Percentiles rank a stretch among this genome's conserved stretches.
phyloP scores from a whole-genome alignment of 164 flowering plant genomes.

The Hamamelis virginiana region DNA sequence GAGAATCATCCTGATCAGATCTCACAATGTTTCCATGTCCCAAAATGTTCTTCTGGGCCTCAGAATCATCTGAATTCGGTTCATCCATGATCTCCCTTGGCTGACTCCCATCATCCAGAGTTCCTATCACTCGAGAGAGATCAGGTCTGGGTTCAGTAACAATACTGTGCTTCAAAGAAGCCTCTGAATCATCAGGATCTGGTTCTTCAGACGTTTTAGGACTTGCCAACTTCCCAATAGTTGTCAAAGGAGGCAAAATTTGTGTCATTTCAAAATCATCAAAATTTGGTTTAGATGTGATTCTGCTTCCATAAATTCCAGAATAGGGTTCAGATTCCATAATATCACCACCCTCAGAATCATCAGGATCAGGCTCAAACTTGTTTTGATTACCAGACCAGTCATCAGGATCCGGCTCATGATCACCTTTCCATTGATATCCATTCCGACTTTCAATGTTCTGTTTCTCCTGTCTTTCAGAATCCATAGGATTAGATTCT shows the following conservation, averaged over 20 bases:
- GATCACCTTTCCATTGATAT: constrained; percentile 3
- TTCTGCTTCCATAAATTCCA: constrained; percentile 6
- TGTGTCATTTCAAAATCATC: constrained; percentile 21
- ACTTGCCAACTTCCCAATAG: constrained; percentile 6
- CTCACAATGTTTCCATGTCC: not conserved
- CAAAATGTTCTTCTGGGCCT: constrained; percentile 1
- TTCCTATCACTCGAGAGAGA: constrained; percentile 16
- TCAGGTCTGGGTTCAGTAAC: constrained; percentile 22
- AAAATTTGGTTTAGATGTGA: constrained; percentile 16
- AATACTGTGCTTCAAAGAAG: not conserved
- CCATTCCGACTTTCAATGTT: constrained; percentile 1
- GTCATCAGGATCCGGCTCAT: constrained; percentile 42
- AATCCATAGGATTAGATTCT: constrained; percentile 20
- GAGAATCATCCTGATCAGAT: constrained; percentile 11
- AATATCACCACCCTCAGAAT: constrained; percentile 19
- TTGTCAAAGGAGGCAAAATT: constrained; percentile 6
- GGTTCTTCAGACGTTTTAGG: constrained; percentile 25
- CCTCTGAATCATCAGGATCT: constrained; percentile 36
- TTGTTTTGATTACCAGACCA: constrained; percentile 8
- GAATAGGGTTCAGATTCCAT: constrained; percentile 27
- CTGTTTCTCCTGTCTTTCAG: constrained; percentile 2
- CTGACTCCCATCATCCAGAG: constrained; percentile 2
- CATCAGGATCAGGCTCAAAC: constrained; percentile 48
- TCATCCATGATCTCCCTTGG: constrained; percentile 18
- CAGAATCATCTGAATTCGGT: constrained; percentile 43